Percentiles rank a stretch among this genome's conserved stretches.
Conservation (phyloP, 352 stramenopile genomes). For the Globisporangium middletonii region DNA sequence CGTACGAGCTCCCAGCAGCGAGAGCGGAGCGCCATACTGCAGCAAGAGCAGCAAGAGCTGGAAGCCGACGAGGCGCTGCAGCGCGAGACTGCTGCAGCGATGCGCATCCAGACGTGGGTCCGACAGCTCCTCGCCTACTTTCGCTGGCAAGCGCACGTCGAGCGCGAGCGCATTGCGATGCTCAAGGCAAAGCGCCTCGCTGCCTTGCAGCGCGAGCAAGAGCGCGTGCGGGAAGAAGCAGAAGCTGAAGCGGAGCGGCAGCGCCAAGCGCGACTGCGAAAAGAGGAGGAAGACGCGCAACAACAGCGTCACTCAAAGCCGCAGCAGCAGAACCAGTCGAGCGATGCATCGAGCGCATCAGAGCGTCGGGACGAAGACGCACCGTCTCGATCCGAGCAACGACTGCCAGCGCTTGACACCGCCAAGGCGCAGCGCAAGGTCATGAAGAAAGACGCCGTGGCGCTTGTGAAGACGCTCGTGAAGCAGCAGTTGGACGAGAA, state of each 20-base stretch:
- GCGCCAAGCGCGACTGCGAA: constrained; percentile 2
- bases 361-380: background rate
- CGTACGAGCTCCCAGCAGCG: constrained; percentile 22
- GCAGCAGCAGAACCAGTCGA: background rate
- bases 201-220: constrained; percentile 6
- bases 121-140: constrained; percentile 20
- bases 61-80: background rate
- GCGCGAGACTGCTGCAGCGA: background rate
- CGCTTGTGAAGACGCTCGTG: constrained; percentile 32
- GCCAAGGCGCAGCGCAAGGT: constrained; percentile 18
- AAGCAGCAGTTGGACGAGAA: constrained; percentile 32
- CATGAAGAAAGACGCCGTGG: constrained; percentile 43
- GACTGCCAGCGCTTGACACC: background rate
- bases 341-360: background rate
- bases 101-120: constrained; percentile 18
- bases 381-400: background rate
- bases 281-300: constrained; percentile 6
- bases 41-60: constrained; percentile 4
- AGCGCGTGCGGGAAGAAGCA: constrained; percentile 2
- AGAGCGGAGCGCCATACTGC: constrained; percentile 4
- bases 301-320: background rate
- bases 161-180: constrained; percentile 5
- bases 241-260: background rate
- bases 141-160: constrained; percentile 17
- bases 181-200: constrained; percentile 2